Base-by-base conservation (phyloP, 2,329 filamentous ascomycete species). In the Dichotomopilus funicola region DNA sequence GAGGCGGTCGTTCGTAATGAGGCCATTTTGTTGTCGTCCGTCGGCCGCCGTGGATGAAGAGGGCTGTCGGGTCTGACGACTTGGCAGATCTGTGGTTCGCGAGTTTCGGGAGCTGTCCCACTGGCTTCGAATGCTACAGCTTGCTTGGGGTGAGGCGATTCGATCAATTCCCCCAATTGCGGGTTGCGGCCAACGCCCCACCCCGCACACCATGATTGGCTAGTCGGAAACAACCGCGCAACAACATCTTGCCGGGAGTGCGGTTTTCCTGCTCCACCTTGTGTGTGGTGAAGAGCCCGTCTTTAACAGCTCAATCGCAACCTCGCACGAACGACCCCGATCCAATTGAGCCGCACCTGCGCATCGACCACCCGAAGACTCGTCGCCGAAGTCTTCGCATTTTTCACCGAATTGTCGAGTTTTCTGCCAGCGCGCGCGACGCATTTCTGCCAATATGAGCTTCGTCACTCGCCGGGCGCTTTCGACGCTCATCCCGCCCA, bases 401-500 rank as follows among this genome's bases (percentile, higher is more conserved):
- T 49, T 19, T 33, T 46, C 5, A 56, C 61, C 63, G 61, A 66
- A 55, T 64, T 49, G 50, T 55, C 59, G 47, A 58, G 42, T 36
- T 42, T 40, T 54, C 54, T 57, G 53, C 53, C 52, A 57, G 49
- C 51, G 53, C 56, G 48, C 57, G 53, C 51, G 52, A 54, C 57
- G 46, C 53, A 53, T 10, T 63, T 27, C 69, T 69, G 70, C 73
- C 81, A 89, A 78, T 77, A 96, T 96, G 91, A 96, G 90, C 82
- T 94, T 86, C 84, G 82, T 95, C 71, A 83, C 86, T 71, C 89
- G 88, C 78, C 86, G 91, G 78, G 88, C 84, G 82, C 87, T 96
- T 72, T 97, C 94, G 73, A 96, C 95, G 81, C 87, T 99, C 76
- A 96, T 99, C 70, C 95, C 95, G 68, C 94, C 95, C 71, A 99